Evolutionary conservation across 495 filamentous ascomycete species (phyloP), one percentile per base, ranked within the genome.

Genomic region (Podospora appendiculata): DNA sequence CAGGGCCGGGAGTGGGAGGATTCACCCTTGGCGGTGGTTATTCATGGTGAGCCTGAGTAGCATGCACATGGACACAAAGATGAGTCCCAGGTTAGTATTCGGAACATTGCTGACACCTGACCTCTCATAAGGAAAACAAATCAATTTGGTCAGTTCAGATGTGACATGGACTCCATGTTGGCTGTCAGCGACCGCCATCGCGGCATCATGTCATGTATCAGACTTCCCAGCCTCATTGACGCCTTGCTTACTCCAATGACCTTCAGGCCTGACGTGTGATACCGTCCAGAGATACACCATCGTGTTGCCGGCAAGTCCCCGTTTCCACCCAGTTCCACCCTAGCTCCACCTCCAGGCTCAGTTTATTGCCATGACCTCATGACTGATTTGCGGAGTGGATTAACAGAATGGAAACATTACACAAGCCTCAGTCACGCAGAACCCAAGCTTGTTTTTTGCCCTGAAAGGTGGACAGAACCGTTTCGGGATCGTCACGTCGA

Each of bases 371-470:
- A 47, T 16, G 9, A n/a, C 10, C 19, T 13, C 1, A 41, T 44
- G 9, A 38, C 32, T 10, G 9, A 34, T 10, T 12, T 17, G 5
- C 2, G 18, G 12, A 19, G n/a, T 14, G 38, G 32, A 11, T 6
- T 6, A 10, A 3, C 43, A 64, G 59, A 58, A 65, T 32, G 62
- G 62, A 16, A 63, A 54, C 3, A 52, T 65, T 36, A 58, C 62
- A 8, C 18, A 17, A 0, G 62, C 51, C 8, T 58, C 57, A 2
- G 14, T 34, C 3, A 36, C n/a, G 1, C 11, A 68, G 42, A 71
- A 81, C 54, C 39, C 65, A 0, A 79, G 82, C 56, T 59, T 85
- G 0, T 84, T 75, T 57, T 80, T 76, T 69, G 82, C 82, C 6
- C 66, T 84, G 2, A 70, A 71, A 38, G 81, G 80, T 2, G 81